phyloP scores from a whole-genome alignment of 192 early-diverging fungal species.

The Paraglomus occultum region DNA sequence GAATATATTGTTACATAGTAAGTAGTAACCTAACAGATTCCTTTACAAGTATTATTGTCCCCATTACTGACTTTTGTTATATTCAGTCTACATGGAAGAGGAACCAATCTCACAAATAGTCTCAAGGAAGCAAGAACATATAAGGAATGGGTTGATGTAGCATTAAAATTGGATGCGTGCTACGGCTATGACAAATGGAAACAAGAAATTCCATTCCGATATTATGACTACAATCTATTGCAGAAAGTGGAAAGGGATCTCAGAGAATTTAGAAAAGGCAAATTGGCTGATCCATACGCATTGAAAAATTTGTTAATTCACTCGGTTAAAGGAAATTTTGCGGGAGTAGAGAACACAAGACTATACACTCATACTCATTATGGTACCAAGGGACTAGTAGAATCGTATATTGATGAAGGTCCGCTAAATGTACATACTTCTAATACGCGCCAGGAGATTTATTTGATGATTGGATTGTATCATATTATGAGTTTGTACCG shows the following conservation, averaged over 20 bases:
- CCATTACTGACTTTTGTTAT: not conserved
- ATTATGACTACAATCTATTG: slow-evolving; percentile 65
- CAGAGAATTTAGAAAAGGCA: slow-evolving; percentile 32
- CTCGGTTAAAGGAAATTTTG: slow-evolving; percentile 74
- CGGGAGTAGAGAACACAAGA: slow-evolving; percentile 69
- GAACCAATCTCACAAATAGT: slow-evolving; percentile 44
- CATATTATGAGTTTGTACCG: not conserved
- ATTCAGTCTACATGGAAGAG: slow-evolving; percentile 37
- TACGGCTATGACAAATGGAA: slow-evolving; percentile 77
- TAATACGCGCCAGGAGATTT: not conserved
- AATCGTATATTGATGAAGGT: slow-evolving; percentile 68
- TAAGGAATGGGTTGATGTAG: slow-evolving; percentile 61
- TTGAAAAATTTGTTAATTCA: slow-evolving; percentile 54
- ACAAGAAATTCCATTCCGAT: slow-evolving; percentile 48
- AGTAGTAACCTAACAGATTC: not conserved
- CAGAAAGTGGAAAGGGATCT: slow-evolving; percentile 56
- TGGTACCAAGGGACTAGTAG: slow-evolving; percentile 71
- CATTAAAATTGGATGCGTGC: slow-evolving; percentile 57
- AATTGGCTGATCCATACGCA: slow-evolving; percentile 34
- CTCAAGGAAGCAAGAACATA: slow-evolving; percentile 56
- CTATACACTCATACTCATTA: slow-evolving; percentile 72
- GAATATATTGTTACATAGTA: slow-evolving; percentile 63
- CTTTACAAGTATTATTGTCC: not conserved
- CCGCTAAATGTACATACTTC: not conserved
- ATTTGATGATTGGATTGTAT: not conserved